Conservation (phyloP, 495 filamentous ascomycete species). For the Chaetomium tenue region DNA sequence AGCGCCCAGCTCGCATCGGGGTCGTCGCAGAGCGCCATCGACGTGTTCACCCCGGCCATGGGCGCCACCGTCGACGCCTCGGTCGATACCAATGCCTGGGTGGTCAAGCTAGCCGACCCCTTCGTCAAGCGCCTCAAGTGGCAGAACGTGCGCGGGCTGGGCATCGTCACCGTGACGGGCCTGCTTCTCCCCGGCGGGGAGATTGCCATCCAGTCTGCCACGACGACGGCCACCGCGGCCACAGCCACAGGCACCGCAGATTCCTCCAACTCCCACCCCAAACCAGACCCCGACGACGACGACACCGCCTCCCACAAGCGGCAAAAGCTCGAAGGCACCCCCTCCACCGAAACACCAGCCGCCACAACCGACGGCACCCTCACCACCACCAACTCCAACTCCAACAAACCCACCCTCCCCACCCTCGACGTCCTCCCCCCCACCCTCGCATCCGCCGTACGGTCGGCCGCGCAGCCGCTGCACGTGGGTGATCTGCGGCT, state of each 20-base stretch:
- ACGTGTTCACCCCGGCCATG: constrained; percentile 75
- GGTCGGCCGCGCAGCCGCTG: constrained; percentile 78
- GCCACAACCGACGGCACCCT: background rate
- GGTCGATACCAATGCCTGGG: constrained; percentile 97
- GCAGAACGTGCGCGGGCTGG: constrained; percentile 87
- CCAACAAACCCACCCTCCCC: constrained; percentile 42
- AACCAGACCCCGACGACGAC: constrained; percentile 30
- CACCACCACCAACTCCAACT: background rate
- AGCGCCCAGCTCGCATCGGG: constrained; percentile 49
- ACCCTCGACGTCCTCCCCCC: constrained; percentile 74
- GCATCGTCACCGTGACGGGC: constrained; percentile 84
- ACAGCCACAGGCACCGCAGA: no score
- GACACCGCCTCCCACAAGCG: constrained; percentile 32
- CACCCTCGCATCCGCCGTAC: constrained; percentile 71
- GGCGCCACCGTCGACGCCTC: constrained; percentile 79
- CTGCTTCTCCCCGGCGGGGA: constrained; percentile 47
- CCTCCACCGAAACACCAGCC: background rate
- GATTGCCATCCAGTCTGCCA: constrained; percentile 58
- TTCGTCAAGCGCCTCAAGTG: constrained; percentile 83
- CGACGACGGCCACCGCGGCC: no score
- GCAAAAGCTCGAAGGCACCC: constrained; percentile 29
- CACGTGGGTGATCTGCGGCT: constrained; percentile 93
- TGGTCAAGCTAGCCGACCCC: constrained; percentile 78
- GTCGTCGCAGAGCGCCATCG: constrained; percentile 41
- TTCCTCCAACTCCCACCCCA: no score